A percentile compares a stretch with the other conserved stretches of the same genome.
Evolutionary conservation across 1,284 basidiomycete genomes (phyloP).

Genomic region (Tilletiaria anomala): DNA sequence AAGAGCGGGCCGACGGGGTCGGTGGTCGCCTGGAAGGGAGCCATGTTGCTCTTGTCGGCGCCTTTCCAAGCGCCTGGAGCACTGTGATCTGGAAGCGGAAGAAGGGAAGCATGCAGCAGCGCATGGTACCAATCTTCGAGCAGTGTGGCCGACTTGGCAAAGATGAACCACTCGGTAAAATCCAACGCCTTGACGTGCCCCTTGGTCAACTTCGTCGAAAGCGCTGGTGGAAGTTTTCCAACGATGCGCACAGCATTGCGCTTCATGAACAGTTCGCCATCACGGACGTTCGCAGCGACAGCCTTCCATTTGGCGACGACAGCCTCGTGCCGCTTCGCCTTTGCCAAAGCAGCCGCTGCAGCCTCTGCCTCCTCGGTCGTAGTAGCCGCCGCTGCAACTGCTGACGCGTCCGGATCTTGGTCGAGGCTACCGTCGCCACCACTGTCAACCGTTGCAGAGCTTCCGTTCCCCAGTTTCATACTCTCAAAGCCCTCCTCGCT

Average conservation of each 20-base stretch:
- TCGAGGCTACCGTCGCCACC: slow-evolving; percentile 5
- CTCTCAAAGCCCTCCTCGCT: slow-evolving; percentile 7
- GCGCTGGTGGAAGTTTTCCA: slow-evolving; percentile 1
- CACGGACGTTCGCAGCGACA: too few species aligned
- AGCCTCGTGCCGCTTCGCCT: too few species aligned
- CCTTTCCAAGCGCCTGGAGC: background rate
- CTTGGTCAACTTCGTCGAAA: background rate
- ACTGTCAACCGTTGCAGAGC: too few species aligned
- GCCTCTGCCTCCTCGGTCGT: too few species aligned
- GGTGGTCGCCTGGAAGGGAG: background rate
- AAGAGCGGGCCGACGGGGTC: slow-evolving; percentile 51
- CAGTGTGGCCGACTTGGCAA: slow-evolving; percentile 27
- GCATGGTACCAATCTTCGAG: slow-evolving; percentile 84
- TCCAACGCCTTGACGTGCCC: background rate
- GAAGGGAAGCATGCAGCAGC: slow-evolving; percentile 57
- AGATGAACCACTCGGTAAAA: slow-evolving; percentile 32
- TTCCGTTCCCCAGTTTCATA: too few species aligned
- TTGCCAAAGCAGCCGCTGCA: too few species aligned
- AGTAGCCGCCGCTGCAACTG: slow-evolving; percentile 2
- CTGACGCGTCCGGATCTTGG: slow-evolving; percentile 4
- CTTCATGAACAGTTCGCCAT: slow-evolving; percentile 35
- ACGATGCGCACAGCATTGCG: slow-evolving; percentile 34
- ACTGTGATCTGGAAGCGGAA: slow-evolving; percentile 40
- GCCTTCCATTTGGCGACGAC: too few species aligned
- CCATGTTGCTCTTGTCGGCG: background rate